phyloP scores from a whole-genome alignment of 106 monocot genomes.

The Alisma plantagoaquatica region DNA sequence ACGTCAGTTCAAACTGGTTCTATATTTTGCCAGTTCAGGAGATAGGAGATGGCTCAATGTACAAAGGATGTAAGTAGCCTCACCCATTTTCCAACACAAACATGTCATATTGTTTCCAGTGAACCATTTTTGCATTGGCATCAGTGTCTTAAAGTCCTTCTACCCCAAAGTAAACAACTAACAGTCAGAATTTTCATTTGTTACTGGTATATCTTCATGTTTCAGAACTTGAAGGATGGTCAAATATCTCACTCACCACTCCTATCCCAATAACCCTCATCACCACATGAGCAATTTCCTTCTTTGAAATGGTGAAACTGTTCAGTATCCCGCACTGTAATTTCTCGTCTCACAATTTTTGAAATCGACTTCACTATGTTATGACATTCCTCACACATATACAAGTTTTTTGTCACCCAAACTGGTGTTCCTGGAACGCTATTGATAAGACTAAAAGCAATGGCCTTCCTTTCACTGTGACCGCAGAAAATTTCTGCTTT shows the following conservation, averaged over 20 bases:
- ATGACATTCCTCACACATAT: constrained; percentile 77
- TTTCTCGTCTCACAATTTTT: constrained; percentile 72
- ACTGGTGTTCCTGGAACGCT: constrained; percentile 64
- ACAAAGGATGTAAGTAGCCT: no score
- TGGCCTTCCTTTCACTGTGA: constrained; percentile 80
- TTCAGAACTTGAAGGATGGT: no score
- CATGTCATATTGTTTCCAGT: no score
- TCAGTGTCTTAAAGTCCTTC: no score
- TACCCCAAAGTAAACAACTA: no score
- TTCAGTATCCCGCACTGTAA: constrained; percentile 68
- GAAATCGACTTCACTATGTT: constrained; percentile 48
- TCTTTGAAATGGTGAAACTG: constrained; percentile 85
- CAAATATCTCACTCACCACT: neutral
- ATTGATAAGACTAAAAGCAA: constrained; percentile 83
- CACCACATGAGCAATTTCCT: constrained; percentile 68
- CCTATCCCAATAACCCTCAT: constrained; percentile 50
- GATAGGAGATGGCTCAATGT: no score
- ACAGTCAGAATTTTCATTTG: no score
- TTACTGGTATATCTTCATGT: no score
- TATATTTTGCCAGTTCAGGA: no score
- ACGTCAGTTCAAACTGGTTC: no score
- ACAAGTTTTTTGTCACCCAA: constrained; percentile 82
- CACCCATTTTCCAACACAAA: no score
- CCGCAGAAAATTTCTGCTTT: constrained; percentile 87
- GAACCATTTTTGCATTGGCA: no score